Evolutionary conservation across 257 asterid species (phyloP), one percentile per base, ranked within the genome.

Genomic region (Sherardia arvensis): DNA sequence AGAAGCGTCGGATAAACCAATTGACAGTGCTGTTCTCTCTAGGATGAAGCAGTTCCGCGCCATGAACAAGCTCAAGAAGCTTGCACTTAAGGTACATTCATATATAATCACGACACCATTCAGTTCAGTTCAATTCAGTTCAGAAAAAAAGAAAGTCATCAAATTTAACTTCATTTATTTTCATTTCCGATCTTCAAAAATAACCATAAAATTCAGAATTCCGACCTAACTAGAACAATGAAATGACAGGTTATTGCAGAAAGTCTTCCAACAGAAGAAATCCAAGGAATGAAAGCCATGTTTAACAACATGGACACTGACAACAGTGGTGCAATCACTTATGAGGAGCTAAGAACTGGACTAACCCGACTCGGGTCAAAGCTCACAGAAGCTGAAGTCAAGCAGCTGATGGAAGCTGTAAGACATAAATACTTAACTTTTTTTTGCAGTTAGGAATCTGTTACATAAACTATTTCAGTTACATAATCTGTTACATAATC

Each of bases 1-100:
- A 23, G 94, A 83, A 64, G 97, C 94, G 51, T 81, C 97, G 36
- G 95, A 90, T 69, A 83, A 80, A 64, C 97, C 95, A 53, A 76
- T 90, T 56, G 95, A 87, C 69, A 85, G 85, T 48, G 97, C 95
- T 30, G 97, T 90, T 38, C 87, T 89, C 21, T 75, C 95, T 2
- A 83, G 97, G 76, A 87, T 89, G 95, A 89, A 87, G 87, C 97
- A 89, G 62, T 89, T 89, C 86, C 74, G 94, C 77, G 97, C 97
- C 18, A 89, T 89, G 97, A 89, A 87, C 86, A 89, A 83, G 74
- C 97, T 89, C 49, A 89, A 89, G 64, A 86, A 89, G 72, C 86
- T 89, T 12, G 97, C 97, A 20, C 78, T 90, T 40, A 90, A 87
- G 97, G 97, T 87, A 79, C 30, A 40, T 15, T 2, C 49, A 62